phyloP scores from a whole-genome alignment of 306 rosid genomes.

The Betula pendula region DNA sequence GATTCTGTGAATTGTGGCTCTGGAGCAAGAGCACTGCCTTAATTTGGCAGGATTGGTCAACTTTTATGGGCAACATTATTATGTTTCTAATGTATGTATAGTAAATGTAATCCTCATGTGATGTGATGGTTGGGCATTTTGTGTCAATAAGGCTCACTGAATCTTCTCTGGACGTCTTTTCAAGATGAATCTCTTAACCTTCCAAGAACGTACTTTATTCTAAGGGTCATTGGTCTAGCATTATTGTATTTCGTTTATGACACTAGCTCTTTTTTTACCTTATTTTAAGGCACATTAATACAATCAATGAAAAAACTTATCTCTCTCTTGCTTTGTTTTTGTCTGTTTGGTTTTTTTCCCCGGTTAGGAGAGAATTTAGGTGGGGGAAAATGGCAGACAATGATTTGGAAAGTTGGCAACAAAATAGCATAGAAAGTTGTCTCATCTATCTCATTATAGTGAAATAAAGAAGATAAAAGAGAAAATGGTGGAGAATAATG shows the following conservation, averaged over 20 bases:
- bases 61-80: background rate
- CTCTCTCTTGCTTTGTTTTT: background rate
- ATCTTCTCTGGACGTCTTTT: background rate
- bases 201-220: background rate
- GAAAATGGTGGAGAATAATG: background rate
- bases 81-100: background rate
- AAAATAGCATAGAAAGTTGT: background rate
- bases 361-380: background rate
- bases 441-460: background rate
- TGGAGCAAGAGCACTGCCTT: background rate
- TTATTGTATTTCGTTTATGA: background rate
- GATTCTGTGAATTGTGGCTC: background rate
- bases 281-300: background rate
- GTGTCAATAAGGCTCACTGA: background rate
- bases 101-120: background rate
- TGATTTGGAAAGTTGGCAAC: background rate
- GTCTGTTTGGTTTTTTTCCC: no score
- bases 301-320: background rate
- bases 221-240: background rate
- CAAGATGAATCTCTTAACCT: background rate
- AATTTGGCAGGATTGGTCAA: background rate
- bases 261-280: background rate
- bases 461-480: background rate
- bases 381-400: background rate
- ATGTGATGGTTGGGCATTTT: background rate